phyloP scores from a whole-genome alignment of 2,329 filamentous ascomycete species.

The Fusarium multiceps region DNA sequence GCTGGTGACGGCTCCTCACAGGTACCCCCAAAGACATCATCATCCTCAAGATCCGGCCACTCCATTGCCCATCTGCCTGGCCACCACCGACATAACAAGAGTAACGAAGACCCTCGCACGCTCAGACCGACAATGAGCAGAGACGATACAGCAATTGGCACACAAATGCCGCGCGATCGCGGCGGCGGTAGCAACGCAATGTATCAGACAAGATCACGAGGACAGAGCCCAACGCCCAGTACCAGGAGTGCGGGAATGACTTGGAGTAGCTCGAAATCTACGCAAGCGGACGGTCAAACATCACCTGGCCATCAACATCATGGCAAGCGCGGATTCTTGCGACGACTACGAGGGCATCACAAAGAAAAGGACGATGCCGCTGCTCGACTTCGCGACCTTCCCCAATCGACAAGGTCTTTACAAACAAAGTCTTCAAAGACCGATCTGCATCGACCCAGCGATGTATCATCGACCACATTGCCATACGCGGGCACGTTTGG shows the following conservation, averaged over 20 bases:
- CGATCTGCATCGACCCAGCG: slow-evolving; percentile 56
- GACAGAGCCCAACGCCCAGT: slow-evolving; percentile 86
- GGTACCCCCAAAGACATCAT: slow-evolving; percentile 70
- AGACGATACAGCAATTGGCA: slow-evolving; percentile 71
- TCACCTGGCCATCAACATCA: slow-evolving; percentile 66
- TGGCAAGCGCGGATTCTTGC: slow-evolving; percentile 63
- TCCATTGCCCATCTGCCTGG: slow-evolving; percentile 73
- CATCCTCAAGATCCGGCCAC: slow-evolving; percentile 69
- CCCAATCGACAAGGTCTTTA: slow-evolving; percentile 65
- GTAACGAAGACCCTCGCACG: slow-evolving; percentile 72
- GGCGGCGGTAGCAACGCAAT: slow-evolving; percentile 61
- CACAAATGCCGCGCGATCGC: slow-evolving; percentile 60
- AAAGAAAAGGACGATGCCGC: slow-evolving; percentile 61
- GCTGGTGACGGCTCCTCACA: slow-evolving; percentile 60
- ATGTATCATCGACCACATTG: slow-evolving; percentile 54
- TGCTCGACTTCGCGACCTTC: slow-evolving; percentile 60
- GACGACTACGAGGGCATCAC: slow-evolving; percentile 62
- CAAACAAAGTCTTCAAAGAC: slow-evolving; percentile 61
- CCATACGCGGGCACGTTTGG: slow-evolving; percentile 48
- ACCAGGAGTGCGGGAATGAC: slow-evolving; percentile 65
- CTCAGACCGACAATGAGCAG: slow-evolving; percentile 79
- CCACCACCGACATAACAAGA: slow-evolving; percentile 76
- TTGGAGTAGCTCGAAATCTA: slow-evolving; percentile 59
- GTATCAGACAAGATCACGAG: slow-evolving; percentile 66
- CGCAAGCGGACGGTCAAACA: slow-evolving; percentile 64